Evolutionary conservation across 164 flowering plant species (phyloP), one percentile per base, ranked within the genome.

Genomic region (Kingdonia uniflora): DNA sequence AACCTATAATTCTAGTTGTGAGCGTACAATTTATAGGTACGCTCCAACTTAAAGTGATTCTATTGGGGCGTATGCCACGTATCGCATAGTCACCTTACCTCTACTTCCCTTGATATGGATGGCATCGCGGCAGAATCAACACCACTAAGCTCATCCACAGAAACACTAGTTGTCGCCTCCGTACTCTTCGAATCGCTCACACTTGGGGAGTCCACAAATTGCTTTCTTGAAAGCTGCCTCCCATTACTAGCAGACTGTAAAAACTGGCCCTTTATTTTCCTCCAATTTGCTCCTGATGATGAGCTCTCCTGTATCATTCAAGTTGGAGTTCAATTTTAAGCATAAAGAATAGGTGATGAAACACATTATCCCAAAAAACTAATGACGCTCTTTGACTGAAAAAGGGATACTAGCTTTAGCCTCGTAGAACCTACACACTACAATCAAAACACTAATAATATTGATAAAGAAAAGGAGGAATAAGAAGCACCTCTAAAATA

Each of bases 111-210:
- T 22, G 95, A 91, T 43, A 84, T 71, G 37, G 85, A 79, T 17
- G 88, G 82, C 39, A 76, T 42, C 5, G 77, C 59, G 6, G 79
- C 70, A 40, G 98, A 87, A 73, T 85, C 88, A 65, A 80, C 73
- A 26, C 72, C 84, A 67, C 75, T 61, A 22, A 77, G 65, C 26
- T 85, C 90, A 62, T 85, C 95, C 68, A 72, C 53, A 43, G 84
- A 81, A 59, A 80, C 33, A 56, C 74, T 79, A 19, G 78, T 65
- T n/a, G 90, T 85, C 52, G 82, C 87, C 69, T 80, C 95, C 0
- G 80, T 74, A 50, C 81, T 82, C 69, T 72, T 84, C 22, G 94
- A 74, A 58, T 84, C 94, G 58, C 78, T 75, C 51, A 69, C 57
- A 68, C 74, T 76, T 41, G 72, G 52, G 33, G 80, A 66, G 10